Evolutionary conservation across 108 stramenopile species (phyloP).

Genomic region (Cyclotella kingstonii): DNA sequence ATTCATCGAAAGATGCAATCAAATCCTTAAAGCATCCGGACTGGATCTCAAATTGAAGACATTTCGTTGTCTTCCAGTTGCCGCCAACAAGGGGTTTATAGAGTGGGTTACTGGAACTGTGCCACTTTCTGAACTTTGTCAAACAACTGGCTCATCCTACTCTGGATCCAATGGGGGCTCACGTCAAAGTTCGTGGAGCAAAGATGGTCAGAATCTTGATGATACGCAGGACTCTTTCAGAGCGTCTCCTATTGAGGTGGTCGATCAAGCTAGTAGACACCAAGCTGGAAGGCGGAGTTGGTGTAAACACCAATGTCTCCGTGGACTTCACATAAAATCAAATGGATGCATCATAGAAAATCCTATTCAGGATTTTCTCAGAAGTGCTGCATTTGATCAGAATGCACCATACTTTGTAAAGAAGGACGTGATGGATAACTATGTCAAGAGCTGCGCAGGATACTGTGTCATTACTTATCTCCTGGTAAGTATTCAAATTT

Average conservation of each 20-base stretch:
- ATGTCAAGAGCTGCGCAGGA: constrained; percentile 95
- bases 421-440: constrained; percentile 85
- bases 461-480: constrained; percentile 98
- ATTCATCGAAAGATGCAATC: constrained; percentile 73
- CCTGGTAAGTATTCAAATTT: constrained; percentile 39
- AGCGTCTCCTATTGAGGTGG: constrained; percentile 1
- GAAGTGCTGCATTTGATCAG: constrained; percentile 61
- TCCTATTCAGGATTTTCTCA: constrained; percentile 84
- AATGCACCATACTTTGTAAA: constrained; percentile 68
- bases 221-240: constrained; percentile 5
- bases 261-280: constrained; percentile 1
- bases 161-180: constrained; percentile 48
- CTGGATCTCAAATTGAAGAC: constrained; percentile 82
- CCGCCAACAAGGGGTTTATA: constrained; percentile 69
- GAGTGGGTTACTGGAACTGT: constrained; percentile 86
- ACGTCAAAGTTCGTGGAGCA: constrained; percentile 17
- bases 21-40: constrained; percentile 70
- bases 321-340: constrained; percentile 39
- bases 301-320: constrained; percentile 74
- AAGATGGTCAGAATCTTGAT: constrained; percentile 9
- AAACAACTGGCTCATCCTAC: constrained; percentile 34
- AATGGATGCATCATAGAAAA: constrained; percentile 48
- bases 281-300: constrained; percentile 23
- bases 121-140: constrained; percentile 80
- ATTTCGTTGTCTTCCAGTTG: constrained; percentile 77